phyloP scores from a whole-genome alignment of 2,329 filamentous ascomycete genomes.

The Exophiala sideris region DNA sequence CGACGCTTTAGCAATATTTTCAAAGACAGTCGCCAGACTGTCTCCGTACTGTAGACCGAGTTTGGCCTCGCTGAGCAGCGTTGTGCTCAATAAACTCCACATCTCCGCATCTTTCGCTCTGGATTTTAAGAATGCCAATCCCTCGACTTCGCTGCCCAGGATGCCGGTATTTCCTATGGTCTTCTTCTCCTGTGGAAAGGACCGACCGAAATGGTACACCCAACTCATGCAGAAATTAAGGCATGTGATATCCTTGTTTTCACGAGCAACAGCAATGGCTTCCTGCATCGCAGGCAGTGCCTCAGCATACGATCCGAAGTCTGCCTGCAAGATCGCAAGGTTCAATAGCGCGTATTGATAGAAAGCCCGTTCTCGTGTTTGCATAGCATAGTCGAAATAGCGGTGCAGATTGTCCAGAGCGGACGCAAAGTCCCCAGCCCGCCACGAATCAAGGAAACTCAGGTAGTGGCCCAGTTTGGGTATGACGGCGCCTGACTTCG shows the following conservation, averaged over 20 bases:
- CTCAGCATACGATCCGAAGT: conserved; percentile 88
- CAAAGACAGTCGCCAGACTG: conserved; percentile 60
- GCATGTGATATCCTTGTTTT: conserved; percentile 88
- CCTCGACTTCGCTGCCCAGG: conserved; percentile 75
- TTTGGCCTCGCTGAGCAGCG: conserved; percentile 81
- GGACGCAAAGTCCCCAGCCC: conserved; percentile 81
- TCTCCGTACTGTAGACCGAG: conserved; percentile 66
- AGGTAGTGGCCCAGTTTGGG: conserved; percentile 22
- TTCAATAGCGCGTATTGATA: conserved; percentile 96
- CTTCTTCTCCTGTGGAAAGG: conserved; percentile 71
- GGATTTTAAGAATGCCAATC: conserved; percentile 74
- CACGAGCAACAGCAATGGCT: conserved; percentile 87
- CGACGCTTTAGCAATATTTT: conserved; percentile 76
- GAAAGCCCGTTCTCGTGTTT: conserved; percentile 74
- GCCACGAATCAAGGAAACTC: conserved; percentile 88
- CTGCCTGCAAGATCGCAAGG: conserved; percentile 85
- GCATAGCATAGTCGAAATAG: conserved; percentile 96
- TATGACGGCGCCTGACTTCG: conserved; percentile 39
- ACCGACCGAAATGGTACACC: conserved; percentile 90
- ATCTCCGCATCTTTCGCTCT: conserved; percentile 84
- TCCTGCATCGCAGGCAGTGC: conserved; percentile 93
- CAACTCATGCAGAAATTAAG: conserved; percentile 94
- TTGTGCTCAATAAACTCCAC: conserved; percentile 79
- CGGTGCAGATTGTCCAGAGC: conserved; percentile 88
- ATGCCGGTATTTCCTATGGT: conserved; percentile 69